Base-by-base conservation (phyloP, 2,329 filamentous ascomycete genomes). In the Phaeosphaeriaceae sp. region DNA sequence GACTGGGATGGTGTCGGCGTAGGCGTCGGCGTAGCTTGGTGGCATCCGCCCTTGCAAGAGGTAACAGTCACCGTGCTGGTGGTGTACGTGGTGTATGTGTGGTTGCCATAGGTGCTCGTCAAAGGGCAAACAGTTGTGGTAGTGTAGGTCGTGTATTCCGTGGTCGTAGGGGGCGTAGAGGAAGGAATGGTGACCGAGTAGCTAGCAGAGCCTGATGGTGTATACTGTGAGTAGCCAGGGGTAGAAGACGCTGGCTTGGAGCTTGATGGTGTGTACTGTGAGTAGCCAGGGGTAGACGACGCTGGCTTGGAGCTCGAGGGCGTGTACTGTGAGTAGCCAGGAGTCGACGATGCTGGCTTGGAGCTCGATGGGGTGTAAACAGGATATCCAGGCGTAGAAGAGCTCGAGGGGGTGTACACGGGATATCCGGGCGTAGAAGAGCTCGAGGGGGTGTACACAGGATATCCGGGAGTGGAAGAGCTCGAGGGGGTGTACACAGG, bases 31-130 rank as follows among this genome's bases (percentile, higher is more conserved):
- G 55, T 52, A 47, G 61, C 48, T 45, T 61, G 61, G 36, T 68
- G 57, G 68, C 77, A 79, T 19, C 75, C 75, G 7, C 61, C 67
- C 62, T 73, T 71, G 75, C 76, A 80, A 11, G 72, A 74, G 5
- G 76, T 79, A 50, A 78, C 63, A 15, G 74, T 76, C 41, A 75
- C 78, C 54, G 68, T 73, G 6, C 76, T 79, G 9, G 77, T 79
- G 33, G 53, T 65, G 63, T 71, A n/a, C 4, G 65, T 68, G 51
- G 63, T 52, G 40, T 66, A 57, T 36, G 56, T 48, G 11, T 31
- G 27, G 22, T 58, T 67, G 27, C 65, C 65, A 42, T 56, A 49
- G 15, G 65, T 67, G 52, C 58, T 42, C 21, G 65, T 67, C n/a
- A 66, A 40, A 7, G 66, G 64, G 54, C 62, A 67, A n/a, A 65